A percentile compares a stretch with the other conserved stretches of the same genome.
Evolutionary conservation across 805 yeast species (phyloP).

Genomic region (Millerago galiae): DNA sequence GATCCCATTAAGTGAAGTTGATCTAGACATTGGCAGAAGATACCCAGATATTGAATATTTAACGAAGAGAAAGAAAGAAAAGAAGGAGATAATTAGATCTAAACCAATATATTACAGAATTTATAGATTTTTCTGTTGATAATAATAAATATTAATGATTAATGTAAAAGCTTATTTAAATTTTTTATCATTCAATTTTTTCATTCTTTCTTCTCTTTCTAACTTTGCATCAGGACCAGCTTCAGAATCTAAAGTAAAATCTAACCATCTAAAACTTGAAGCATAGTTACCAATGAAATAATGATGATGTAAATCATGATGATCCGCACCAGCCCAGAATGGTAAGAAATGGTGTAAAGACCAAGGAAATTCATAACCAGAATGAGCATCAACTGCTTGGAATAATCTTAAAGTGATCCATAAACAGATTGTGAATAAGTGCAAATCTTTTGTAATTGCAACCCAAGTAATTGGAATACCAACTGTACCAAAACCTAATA

Average conservation of each 20-base stretch:
- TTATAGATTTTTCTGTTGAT: conserved; percentile 54
- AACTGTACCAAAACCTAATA: conserved; percentile 89
- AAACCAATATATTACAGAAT: conserved; percentile 41
- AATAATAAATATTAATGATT: background rate
- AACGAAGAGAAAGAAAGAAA: conserved; percentile 49
- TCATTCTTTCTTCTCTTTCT: conserved; percentile 59
- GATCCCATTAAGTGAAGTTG: conserved; percentile 42
- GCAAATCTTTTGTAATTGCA: conserved; percentile 65
- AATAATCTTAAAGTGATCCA: conserved; percentile 85
- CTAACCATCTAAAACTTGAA: conserved; percentile 94
- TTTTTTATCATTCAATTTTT: conserved; percentile 10
- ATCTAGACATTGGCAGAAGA: conserved; percentile 61
- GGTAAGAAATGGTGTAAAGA: conserved; percentile 86
- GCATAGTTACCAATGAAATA: conserved; percentile 93
- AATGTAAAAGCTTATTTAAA: background rate
- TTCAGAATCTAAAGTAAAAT: conserved; percentile 76
- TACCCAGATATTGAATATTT: conserved; percentile 52
- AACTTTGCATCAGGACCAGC: conserved; percentile 74
- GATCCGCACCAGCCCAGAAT: conserved; percentile 97
- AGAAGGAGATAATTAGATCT: conserved; percentile 38
- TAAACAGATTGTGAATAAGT: conserved; percentile 73
- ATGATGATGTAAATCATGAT: conserved; percentile 94
- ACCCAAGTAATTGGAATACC: conserved; percentile 88
- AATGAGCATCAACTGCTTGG: conserved; percentile 96
- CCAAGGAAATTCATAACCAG: conserved; percentile 97